Evolutionary conservation across 106 monocot species (phyloP), one percentile per base, ranked within the genome.

Genomic region (Dioscorea zingiberensis): DNA sequence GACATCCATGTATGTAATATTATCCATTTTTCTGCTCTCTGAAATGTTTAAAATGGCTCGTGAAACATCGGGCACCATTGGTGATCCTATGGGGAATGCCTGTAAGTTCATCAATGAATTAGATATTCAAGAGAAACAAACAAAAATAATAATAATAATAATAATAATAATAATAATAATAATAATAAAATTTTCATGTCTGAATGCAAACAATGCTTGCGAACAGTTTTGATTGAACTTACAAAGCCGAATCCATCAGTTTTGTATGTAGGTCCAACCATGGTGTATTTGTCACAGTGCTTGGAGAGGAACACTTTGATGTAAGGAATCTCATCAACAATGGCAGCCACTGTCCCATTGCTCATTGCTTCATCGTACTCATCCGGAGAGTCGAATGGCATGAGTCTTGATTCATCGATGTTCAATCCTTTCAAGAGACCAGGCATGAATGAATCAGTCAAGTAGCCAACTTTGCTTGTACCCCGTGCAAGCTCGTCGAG

Each of bases 391-490:
- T 25, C 55, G 46, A 55, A 71, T 0, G 75, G 65, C 12, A 3
- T 56, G 49, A 80, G 27, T 19, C 30, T 80, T 18, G 48, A 0
- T 10, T 25, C 54, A 14, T 71, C 25, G 14, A 80, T 71, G 1
- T 59, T 59, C 66, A 38, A 8, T 38, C 18, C 16, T 4, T 65
- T 48, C 48, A 79, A 49, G 13, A 59, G 26, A 1, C 38, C 30
- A 29, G 23, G 16, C 55, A 71, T 53, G 44, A 77, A 77, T 11
- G 77, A 77, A 44, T 59, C 54, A 13, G 25, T 12, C 10, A 64
- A 67, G 75, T 94, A 85, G 0, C 94, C 94, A 44, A 94, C 77
- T 29, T 58, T 44, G 2, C 47, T 49, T 21, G 76, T 75, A 48
- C 19, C 74, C 71, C 55, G 80, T 22, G 71, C 21, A 3, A 94